A percentile compares a stretch with the other conserved stretches of the same genome.
phyloP scores from a whole-genome alignment of 108 stramenopile species.

The Conticribra weissflogii region DNA sequence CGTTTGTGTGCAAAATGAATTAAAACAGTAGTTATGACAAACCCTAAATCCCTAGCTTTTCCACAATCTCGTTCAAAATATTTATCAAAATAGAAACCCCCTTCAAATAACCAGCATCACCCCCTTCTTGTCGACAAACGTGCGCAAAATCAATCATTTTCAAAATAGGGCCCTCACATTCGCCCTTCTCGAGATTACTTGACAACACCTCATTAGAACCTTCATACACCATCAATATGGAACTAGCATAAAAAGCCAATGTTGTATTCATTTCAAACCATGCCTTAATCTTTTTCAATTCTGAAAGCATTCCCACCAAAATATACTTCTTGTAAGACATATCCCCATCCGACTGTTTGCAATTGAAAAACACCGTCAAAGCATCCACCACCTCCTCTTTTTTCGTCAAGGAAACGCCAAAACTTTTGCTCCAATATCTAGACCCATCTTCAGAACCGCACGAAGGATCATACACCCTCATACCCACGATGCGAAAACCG shows the following conservation, averaged over 20 bases:
- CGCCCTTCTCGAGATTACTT: not conserved
- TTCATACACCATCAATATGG: constrained; percentile 80
- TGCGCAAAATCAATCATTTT: constrained; percentile 89
- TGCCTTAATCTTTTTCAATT: constrained; percentile 46
- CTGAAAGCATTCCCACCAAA: constrained; percentile 31
- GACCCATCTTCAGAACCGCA: constrained; percentile 54
- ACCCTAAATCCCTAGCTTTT: no score
- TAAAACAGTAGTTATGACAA: no score
- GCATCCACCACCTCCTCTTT: constrained; percentile 55
- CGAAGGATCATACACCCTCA: constrained; percentile 65
- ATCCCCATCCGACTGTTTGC: constrained; percentile 4
- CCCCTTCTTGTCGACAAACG: constrained; percentile 63
- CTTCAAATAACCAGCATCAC: constrained; percentile 54
- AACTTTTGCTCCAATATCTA: constrained; percentile 61
- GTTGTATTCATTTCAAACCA: constrained; percentile 71
- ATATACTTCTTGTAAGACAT: constrained; percentile 1
- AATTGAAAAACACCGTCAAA: constrained; percentile 59
- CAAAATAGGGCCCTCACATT: constrained; percentile 39
- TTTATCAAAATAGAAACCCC: constrained; percentile 56
- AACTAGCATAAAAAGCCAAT: constrained; percentile 76
- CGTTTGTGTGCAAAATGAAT: no score
- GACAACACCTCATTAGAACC: constrained; percentile 26
- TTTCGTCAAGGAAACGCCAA: constrained; percentile 58
- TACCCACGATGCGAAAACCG: constrained; percentile 86
- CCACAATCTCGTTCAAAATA: constrained; percentile 56